Conservation (phyloP, 2,329 filamentous ascomycete species). For the Biscogniauxia marginata region DNA sequence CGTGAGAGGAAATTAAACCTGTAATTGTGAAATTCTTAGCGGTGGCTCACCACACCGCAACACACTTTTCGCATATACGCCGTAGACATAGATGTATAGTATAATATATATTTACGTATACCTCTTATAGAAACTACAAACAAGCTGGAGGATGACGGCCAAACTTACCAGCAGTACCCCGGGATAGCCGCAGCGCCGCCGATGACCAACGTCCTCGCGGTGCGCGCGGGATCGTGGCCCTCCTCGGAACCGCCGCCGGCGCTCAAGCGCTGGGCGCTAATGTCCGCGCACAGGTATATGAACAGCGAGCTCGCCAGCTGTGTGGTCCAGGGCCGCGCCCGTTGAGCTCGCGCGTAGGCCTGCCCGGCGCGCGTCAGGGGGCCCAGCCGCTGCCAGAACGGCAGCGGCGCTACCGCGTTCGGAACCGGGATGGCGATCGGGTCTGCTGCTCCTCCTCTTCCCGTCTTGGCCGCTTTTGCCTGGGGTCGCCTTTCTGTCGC, state of each 20-base stretch:
- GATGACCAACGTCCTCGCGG: constrained; percentile 70
- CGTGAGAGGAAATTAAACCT: constrained; percentile 79
- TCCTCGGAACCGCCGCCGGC: constrained; percentile 38
- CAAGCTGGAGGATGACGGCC: too few species aligned
- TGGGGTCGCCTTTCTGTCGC: too few species aligned
- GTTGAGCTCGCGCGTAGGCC: constrained; percentile 70
- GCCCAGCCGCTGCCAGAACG: constrained; percentile 57
- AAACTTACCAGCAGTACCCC: constrained; percentile 72
- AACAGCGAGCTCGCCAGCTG: constrained; percentile 74
- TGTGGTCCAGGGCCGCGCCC: constrained; percentile 71
- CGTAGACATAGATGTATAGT: too few species aligned
- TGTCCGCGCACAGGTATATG: constrained; percentile 76
- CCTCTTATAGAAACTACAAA: too few species aligned
- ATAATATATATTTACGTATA: too few species aligned
- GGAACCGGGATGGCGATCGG: constrained; percentile 46
- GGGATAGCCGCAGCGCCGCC: constrained; percentile 74
- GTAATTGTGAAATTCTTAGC: too few species aligned
- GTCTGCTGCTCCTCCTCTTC: too few species aligned
- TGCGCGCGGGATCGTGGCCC: constrained; percentile 68
- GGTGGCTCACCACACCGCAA: too few species aligned
- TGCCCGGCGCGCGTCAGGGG: constrained; percentile 53
- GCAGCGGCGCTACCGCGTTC: constrained; percentile 40
- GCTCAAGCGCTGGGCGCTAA: constrained; percentile 70
- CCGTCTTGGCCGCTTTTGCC: too few species aligned
- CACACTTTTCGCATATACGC: too few species aligned